Evolutionary conservation across 148 eudicot species (phyloP).

Genomic region (Bassia scoparia): DNA sequence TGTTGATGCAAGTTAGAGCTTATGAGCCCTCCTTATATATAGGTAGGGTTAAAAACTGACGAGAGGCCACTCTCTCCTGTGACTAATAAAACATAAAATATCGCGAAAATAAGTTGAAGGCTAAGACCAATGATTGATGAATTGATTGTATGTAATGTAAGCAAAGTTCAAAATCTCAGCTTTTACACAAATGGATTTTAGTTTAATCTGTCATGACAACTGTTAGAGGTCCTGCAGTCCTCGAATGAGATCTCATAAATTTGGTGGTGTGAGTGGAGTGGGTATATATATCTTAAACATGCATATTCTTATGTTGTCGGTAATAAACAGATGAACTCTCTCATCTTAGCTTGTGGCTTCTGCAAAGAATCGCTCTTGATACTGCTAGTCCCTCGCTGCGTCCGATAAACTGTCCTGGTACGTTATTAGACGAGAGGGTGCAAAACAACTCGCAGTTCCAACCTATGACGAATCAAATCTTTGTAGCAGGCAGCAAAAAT

Average conservation of each 20-base stretch:
- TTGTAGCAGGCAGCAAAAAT: not conserved
- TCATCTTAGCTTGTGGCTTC: not conserved
- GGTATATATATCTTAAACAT: slow-evolving; percentile 10
- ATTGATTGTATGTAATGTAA: no score
- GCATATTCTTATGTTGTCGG: not conserved
- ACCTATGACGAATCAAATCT: slow-evolving; percentile 19
- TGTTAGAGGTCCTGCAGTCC: slow-evolving; percentile 50
- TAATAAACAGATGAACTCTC: slow-evolving; percentile 7
- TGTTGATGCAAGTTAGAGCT: slow-evolving; percentile 27
- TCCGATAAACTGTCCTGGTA: not conserved
- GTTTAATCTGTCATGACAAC: slow-evolving; percentile 55
- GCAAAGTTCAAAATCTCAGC: slow-evolving; percentile 52
- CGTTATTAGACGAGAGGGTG: no score
- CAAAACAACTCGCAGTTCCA: slow-evolving; percentile 14
- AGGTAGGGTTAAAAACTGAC: slow-evolving; percentile 17
- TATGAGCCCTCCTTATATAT: slow-evolving; percentile 27
- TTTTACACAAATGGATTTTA: slow-evolving; percentile 36
- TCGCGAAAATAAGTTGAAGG: slow-evolving; percentile 6
- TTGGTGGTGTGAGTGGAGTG: slow-evolving; percentile 64
- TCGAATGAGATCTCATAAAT: slow-evolving; percentile 47
- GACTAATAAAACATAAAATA: slow-evolving; percentile 23
- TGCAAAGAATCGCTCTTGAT: slow-evolving; percentile 3
- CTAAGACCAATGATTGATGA: slow-evolving; percentile 56
- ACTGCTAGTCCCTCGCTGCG: not conserved
- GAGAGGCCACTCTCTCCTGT: slow-evolving; percentile 22